Evolutionary conservation across 179 eudicot genomes (phyloP).

Genomic region (Nepenthes alata): DNA sequence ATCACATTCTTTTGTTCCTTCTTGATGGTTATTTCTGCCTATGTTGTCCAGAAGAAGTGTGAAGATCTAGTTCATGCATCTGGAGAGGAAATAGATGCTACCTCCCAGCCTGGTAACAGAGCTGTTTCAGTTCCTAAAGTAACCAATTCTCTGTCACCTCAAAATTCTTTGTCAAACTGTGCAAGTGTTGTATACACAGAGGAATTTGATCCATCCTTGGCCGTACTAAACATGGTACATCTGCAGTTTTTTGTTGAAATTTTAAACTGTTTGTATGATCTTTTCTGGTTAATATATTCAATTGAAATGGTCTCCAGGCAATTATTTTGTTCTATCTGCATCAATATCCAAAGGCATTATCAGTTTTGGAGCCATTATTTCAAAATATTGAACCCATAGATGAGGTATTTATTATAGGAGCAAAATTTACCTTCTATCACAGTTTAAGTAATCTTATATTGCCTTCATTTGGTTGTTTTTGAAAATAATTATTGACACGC

Average conservation of each 20-base stretch:
- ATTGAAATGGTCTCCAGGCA: slow-evolving; percentile 41
- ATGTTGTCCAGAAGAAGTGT: slow-evolving; percentile 39
- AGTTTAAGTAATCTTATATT: neutral
- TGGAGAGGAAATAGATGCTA: slow-evolving; percentile 46
- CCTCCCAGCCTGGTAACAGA: slow-evolving; percentile 31
- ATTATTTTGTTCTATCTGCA: slow-evolving; percentile 72
- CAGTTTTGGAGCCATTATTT: slow-evolving; percentile 61
- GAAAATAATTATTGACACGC: slow-evolving; percentile 8
- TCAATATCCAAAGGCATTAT: slow-evolving; percentile 59
- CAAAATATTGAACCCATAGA: slow-evolving; percentile 81
- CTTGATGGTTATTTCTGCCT: slow-evolving; percentile 13
- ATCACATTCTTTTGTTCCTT: neutral
- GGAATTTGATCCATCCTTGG: slow-evolving; percentile 58
- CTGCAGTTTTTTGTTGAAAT: neutral
- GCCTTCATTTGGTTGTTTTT: neutral
- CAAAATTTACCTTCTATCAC: neutral
- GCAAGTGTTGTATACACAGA: slow-evolving; percentile 27
- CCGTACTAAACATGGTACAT: slow-evolving; percentile 60
- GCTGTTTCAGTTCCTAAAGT: slow-evolving; percentile 32
- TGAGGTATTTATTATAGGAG: slow-evolving; percentile 39
- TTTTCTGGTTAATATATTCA: neutral
- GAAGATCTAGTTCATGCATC: slow-evolving; percentile 62
- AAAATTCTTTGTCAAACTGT: slow-evolving; percentile 17
- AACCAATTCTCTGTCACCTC: slow-evolving; percentile 16
- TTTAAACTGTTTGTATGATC: slow-evolving; percentile 2